These are phyloP conservation scores for Hypoxylon lienhwacheense DNA, from an alignment of 495 filamentous ascomycete genomes.

Conservation along the genomic window DNA sequence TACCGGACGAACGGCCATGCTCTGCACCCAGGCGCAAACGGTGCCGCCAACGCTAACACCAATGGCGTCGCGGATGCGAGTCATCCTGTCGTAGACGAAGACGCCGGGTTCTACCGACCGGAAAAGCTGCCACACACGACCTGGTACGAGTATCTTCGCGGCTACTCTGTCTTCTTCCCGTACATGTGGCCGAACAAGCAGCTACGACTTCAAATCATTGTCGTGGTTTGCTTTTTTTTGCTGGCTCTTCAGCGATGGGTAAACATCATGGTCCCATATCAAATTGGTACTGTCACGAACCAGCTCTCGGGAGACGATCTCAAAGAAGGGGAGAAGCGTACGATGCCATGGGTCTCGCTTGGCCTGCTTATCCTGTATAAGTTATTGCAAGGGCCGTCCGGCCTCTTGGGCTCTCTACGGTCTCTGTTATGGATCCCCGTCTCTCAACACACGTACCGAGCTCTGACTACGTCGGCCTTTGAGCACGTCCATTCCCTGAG, in stretches of 20 bases:
- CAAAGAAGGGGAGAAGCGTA: conserved; percentile 34
- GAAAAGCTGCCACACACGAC: conserved; percentile 48
- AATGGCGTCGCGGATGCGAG: conserved; percentile 34
- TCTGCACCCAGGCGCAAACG: conserved; percentile 27
- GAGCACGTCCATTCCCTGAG: conserved; percentile 95
- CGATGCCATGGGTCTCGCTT: conserved; percentile 55
- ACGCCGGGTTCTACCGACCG: conserved; percentile 57
- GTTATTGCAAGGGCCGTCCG: conserved; percentile 84
- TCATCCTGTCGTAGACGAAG: conserved; percentile 45
- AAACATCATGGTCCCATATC: conserved; percentile 78
- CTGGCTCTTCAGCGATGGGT: conserved; percentile 74
- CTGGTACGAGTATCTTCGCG: conserved; percentile 86
- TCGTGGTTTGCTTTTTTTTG: conserved; percentile 77
- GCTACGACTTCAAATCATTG: conserved; percentile 67
- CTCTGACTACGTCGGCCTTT: conserved; percentile 90
- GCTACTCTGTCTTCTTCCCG: conserved; percentile 87
- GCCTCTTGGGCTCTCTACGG: conserved; percentile 78
- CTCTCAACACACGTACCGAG: conserved; percentile 92
- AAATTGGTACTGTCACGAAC: conserved; percentile 73
- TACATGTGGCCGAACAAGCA: conserved; percentile 85
- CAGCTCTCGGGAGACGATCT: conserved; percentile 49
- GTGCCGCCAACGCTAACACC: conserved; percentile 33
- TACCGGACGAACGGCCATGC: conserved; percentile 41
- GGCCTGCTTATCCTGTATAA: conserved; percentile 77
- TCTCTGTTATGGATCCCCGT: conserved; percentile 93